Evolutionary conservation across 1,139 yeast species (phyloP), one percentile per base, ranked within the genome.

Genomic region (Pichia sp.): DNA sequence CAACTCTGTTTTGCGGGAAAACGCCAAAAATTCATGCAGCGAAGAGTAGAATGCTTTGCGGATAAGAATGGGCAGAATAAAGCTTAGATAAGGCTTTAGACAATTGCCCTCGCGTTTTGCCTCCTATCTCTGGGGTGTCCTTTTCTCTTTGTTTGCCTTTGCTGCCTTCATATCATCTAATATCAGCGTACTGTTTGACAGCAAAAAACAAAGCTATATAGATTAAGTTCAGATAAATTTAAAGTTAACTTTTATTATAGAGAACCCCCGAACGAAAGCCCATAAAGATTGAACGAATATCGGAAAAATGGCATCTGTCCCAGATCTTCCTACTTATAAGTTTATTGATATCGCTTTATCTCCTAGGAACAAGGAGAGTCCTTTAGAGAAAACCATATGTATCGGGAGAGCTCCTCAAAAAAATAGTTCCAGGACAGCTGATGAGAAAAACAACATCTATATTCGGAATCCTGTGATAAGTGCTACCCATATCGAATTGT

Each of bases 391-490:
- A n/a, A 29, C 49, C 16, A 17, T 46, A 16, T 40, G 44, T 30
- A 46, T 63, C 17, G 67, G 67, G 3, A 58, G 67, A 40, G 57
- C 61, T 2, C 58, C 65, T 8, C 8, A 14, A 10, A 31, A 33
- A 10, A 46, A 46, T 16, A 29, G 36, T 4, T 46, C 38, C 6
- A 48, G 38, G 52, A 61, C 38, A 24, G 16, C 9, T 47, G 45
- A 38, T 17, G 31, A 52, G 27, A 52, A 58, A 2, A 44, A 61
- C 6, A 53, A 60, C 6, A 46, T 63, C 6, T 62, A 52, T 31
- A 62, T 58, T 31, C 52, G 57, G 31, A 63, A 62, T 40, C 48
- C 42, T 4, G 59, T 66, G 1, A 36, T 65, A 6, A 64, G 67
- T 51, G 63, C 63, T 2, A 48, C 49, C 6, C 67, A 65, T 50